phyloP scores from a whole-genome alignment of 2,329 filamentous ascomycete species.

The Didymella exigua region DNA sequence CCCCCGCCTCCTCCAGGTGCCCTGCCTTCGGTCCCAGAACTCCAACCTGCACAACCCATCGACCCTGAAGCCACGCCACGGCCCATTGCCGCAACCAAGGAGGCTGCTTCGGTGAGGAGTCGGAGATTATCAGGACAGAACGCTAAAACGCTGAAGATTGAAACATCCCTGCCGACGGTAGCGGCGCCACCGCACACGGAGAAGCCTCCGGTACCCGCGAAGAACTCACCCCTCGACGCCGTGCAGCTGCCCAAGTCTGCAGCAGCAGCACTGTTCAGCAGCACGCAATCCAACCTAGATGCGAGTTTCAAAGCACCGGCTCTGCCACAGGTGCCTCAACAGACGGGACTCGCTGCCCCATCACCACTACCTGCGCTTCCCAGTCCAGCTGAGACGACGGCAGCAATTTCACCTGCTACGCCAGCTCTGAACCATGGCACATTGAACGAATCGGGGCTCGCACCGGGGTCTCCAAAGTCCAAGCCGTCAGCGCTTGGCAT shows the following conservation, averaged over 20 bases:
- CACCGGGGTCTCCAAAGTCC: conserved; percentile 45
- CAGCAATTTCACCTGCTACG: conserved; percentile 50
- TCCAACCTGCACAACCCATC: conserved; percentile 29
- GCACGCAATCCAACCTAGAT: conserved; percentile 35
- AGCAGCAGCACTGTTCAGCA: conserved; percentile 36
- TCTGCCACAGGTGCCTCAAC: conserved; percentile 37
- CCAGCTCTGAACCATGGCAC: conserved; percentile 46
- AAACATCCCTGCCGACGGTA: conserved; percentile 63
- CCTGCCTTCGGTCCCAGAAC: conserved; percentile 40
- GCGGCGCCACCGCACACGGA: conserved; percentile 43
- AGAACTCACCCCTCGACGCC: conserved; percentile 41
- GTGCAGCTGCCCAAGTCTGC: conserved; percentile 46
- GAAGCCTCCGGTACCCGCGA: conserved; percentile 39
- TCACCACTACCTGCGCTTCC: conserved; percentile 45
- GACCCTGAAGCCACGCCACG: conserved; percentile 39
- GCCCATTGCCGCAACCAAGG: conserved; percentile 33
- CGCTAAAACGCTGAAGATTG: conserved; percentile 83
- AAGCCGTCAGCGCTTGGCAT: conserved; percentile 43
- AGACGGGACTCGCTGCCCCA: conserved; percentile 35
- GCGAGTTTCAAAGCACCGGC: conserved; percentile 41
- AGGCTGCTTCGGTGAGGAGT: conserved; percentile 65
- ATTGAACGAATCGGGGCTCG: conserved; percentile 52
- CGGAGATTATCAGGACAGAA: conserved; percentile 82
- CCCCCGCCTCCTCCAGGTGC: conserved; percentile 31
- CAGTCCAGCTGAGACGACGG: conserved; percentile 48